Percentiles rank a stretch among this genome's conserved stretches.
These are phyloP conservation scores for Emmonsiellopsis sp. DNA, from an alignment of 2,329 filamentous ascomycete genomes.

Conservation along the genomic window DNA sequence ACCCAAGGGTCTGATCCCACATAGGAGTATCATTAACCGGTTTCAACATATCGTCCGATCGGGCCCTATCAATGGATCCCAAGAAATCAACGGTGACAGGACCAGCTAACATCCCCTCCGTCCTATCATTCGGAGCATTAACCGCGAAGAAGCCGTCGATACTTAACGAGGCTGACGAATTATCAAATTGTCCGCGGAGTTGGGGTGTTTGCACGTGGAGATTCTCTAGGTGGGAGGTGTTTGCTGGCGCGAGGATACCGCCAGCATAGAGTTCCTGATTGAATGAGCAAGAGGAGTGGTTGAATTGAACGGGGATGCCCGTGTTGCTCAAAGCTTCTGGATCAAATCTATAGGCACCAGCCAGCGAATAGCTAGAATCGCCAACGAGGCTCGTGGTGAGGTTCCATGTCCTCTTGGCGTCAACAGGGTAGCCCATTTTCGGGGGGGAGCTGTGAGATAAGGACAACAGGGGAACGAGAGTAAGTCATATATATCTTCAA, in stretches of 20 bases:
- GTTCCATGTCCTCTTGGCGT: neutral
- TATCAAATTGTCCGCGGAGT: neutral
- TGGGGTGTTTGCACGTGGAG: neutral
- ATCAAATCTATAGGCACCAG: neutral
- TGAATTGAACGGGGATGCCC: neutral
- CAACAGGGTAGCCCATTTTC: neutral
- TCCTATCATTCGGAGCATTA: neutral
- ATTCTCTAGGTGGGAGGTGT: neutral
- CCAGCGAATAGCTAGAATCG: neutral
- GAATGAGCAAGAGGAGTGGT: neutral
- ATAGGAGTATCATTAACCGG: neutral
- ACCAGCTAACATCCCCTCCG: neutral
- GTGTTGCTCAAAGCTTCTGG: neutral
- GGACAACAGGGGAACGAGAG: neutral
- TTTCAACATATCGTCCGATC: neutral
- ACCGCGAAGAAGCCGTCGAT: neutral
- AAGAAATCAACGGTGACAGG: neutral
- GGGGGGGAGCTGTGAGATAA: neutral
- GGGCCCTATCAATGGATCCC: neutral
- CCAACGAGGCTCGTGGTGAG: neutral
- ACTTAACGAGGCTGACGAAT: neutral
- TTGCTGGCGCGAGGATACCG: neutral
- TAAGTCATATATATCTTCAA: neutral
- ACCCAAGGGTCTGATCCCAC: neutral
- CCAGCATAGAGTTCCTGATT: neutral